Conservation (phyloP, 148 eudicot species). For the Agrostemma githago region DNA sequence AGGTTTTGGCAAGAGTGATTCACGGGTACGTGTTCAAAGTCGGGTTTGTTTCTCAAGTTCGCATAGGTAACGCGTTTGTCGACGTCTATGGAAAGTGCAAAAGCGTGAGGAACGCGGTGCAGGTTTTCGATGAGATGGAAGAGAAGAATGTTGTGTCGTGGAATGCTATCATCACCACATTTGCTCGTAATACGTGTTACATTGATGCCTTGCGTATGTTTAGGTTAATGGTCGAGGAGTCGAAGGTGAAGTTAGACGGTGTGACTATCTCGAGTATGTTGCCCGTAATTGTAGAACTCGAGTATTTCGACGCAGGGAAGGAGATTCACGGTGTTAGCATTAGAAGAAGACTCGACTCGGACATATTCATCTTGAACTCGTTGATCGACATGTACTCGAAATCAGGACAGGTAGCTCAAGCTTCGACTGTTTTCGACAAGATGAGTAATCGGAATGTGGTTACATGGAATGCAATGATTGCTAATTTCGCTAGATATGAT, state of each 20-base stretch:
- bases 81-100: slow-evolving; percentile 69
- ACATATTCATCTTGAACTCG: slow-evolving; percentile 57
- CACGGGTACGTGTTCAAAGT: slow-evolving; percentile 57
- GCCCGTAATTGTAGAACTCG: slow-evolving; percentile 51
- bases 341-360: slow-evolving; percentile 42
- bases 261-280: slow-evolving; percentile 55
- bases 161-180: slow-evolving; percentile 57
- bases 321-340: slow-evolving; percentile 59
- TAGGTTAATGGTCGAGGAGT: slow-evolving; percentile 37
- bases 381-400: slow-evolving; percentile 71
- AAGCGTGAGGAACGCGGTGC: slow-evolving; percentile 22
- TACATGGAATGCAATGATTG: slow-evolving; percentile 72
- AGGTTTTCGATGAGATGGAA: slow-evolving; percentile 41
- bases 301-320: slow-evolving; percentile 39
- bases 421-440: slow-evolving; percentile 40
- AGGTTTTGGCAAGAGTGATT: slow-evolving; percentile 28
- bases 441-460: slow-evolving; percentile 46
- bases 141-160: slow-evolving; percentile 59
- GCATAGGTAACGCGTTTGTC: slow-evolving; percentile 45
- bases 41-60: slow-evolving; percentile 39
- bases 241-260: slow-evolving; percentile 34
- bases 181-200: slow-evolving; percentile 34
- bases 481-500: slow-evolving; percentile 52
- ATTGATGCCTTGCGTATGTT: slow-evolving; percentile 41
- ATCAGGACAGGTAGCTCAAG: slow-evolving; percentile 34